Conservation (phyloP, 225 moss, liverwort and hornwort species). For the Takakia lepidozioides region DNA sequence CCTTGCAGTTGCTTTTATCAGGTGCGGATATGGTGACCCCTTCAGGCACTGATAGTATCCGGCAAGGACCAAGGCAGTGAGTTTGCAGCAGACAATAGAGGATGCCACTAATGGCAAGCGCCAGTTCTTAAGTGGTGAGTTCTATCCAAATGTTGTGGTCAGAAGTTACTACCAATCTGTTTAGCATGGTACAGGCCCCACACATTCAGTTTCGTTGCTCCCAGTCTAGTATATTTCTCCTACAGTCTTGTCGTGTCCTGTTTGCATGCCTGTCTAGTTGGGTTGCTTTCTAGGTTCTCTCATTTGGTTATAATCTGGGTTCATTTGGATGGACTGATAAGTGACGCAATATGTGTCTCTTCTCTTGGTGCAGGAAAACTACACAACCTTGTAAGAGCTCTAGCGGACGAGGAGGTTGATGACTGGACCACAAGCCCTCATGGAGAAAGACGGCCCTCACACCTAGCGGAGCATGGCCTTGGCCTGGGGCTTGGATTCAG, state of each 20-base stretch:
- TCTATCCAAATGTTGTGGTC: background rate
- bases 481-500: constrained; percentile 84
- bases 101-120: constrained; percentile 97
- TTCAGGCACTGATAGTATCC: constrained; percentile 78
- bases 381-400: constrained; percentile 92
- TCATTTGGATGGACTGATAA: constrained; percentile 24
- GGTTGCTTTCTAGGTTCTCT: no score
- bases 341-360: no score
- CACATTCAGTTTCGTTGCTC: no score
- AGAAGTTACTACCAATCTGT: no score
- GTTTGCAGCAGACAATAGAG: constrained; percentile 90
- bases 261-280: background rate
- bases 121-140: constrained; percentile 93
- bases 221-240: no score
- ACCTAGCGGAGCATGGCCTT: constrained; percentile 73
- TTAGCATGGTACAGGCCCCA: no score
- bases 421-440: constrained; percentile 46
- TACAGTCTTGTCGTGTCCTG: no score
- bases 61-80: constrained; percentile 82
- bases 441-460: constrained; percentile 57
- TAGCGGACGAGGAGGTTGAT: constrained; percentile 89
- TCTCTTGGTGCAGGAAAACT: constrained; percentile 86
- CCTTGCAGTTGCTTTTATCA: constrained; percentile 78
- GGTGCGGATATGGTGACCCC: constrained; percentile 76
- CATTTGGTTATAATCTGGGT: background rate